Evolutionary conservation across 805 yeast species (phyloP), one percentile per base, ranked within the genome.

Genomic region (Candida anglica): DNA sequence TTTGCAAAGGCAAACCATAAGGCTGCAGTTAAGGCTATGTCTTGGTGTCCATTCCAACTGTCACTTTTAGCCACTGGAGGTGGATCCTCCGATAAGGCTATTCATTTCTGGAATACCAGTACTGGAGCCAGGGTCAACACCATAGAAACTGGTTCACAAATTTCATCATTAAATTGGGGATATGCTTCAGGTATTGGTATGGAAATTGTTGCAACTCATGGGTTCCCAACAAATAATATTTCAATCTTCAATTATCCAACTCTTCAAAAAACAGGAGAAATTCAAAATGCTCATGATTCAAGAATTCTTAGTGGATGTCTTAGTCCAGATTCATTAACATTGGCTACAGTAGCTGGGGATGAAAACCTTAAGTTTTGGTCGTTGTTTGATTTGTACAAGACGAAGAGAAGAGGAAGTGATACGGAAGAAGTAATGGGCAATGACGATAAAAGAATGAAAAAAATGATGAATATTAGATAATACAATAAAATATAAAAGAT

Each of bases 321-420:
- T 33, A 84, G 96, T 16, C 97, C 97, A 3, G 97, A 93, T 60
- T 86, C 84, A 11, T 76, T 86, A 33, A 86, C 94, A 0, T 63
- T 93, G 36, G 98, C 96, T 1, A 93, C 98, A 0, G 88, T 89
- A 29, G 94, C 97, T 2, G 94, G 95, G 9, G 98, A 93, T 59
- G 98, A 93, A 56, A 91, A 88, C 60, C 71, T 93, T 52, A 91
- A 93, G 62, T 93, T 93, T 62, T 93, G 95, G 89, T 82, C 86
- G 44, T 70, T 93, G 15, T 91, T 88, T 58, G 96, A 91, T 49
- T 39, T 56, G 40, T 50, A 50, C 42, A 61, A 58, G 42, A 37
- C 48, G 10, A 40, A 46, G 18, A 44, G 49, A 23, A 41, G 50
- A 22, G 58, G 45, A 4, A 40, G 37, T 10, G 43, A 48, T 47